Base-by-base conservation (phyloP, 148 eudicot species). In the Spergularia marina region DNA sequence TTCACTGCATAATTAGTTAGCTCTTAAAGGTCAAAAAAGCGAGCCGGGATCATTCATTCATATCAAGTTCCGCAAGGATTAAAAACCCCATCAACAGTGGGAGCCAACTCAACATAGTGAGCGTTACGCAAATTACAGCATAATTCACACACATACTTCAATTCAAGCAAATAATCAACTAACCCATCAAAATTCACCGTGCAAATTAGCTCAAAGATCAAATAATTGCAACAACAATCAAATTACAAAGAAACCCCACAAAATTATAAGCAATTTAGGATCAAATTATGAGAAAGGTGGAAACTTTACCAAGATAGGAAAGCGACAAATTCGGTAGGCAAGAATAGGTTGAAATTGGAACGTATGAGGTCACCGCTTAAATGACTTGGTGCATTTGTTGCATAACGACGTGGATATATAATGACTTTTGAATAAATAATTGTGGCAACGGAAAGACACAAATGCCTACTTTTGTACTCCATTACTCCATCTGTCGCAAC, bases 331-430 rank as follows among this genome's bases (percentile, higher is more conserved):
- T 74, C 14, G 21, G 34, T 18, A 63, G 65, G 54, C 11, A 53
- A 68, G 57, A 25, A 47, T 53, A 66, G 60, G 54, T 23, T 6
- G 72, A 34, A 11, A 13, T 4, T 39, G 52, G 6, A 3, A 44
- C 8, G 15, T 30, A 17, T 62, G 68, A 74, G 76, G 69, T 74
- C 77, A 64, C 51, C 47, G 77, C 34, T 63, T 14, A 52, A 25
- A n/a, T n/a, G n/a, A 30, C 36, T 30, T 30, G n/a, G n/a, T n/a
- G n/a, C n/a, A n/a, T n/a, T n/a, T n/a, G n/a, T n/a, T n/a, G n/a
- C n/a, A n/a, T n/a, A n/a, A 30, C 36, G 36, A 30, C 36, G 36
- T 30, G 36, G 36, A 30, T 30, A 30, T 30, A 30, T 30, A 30
- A 1, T 30, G 36, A 30, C 36, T 30, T 30, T 1, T 0, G 36